Evolutionary conservation across 73 alveolate species (phyloP), one percentile per base, ranked within the genome.

Genomic region (Paramecium pentaurelia): DNA sequence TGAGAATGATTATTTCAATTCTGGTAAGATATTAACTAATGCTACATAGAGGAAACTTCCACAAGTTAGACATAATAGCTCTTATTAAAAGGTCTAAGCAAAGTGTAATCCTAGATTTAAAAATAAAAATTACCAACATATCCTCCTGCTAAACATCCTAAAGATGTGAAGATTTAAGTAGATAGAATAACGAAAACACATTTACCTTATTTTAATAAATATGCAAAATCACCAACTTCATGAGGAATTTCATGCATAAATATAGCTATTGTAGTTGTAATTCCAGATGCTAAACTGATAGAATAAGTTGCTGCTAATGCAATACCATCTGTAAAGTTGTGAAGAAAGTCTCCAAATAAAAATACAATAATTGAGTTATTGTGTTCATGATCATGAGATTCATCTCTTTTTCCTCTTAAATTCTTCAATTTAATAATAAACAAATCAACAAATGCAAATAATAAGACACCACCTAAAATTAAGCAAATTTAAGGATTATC

Each of bases 211-310:
- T 92, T 80, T 25, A 77, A 42, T 20, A 92, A 64, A 36, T 80
- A 86, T 14, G 93, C 92, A 93, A 98, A 97, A 94, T 98, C 97
- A 40, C 99, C 99, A 3, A 40, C 95, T 92, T 98, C 99, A 93
- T 98, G 49, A 40, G 99, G 99, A 38, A 98, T 89, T 92, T 98
- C 99, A 93, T 98, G 99, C 93, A 98, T 95, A 90, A 98, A 93
- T 94, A 98, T 97, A 16, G 99, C 98, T 83, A 97, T 77, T 37
- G 99, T 96, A 20, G 99, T 97, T 27, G 97, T 93, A 38, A 97
- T 95, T 38, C 99, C 99, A 86, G 95, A 77, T 47, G 85, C 45
- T 30, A 88, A 12, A 20, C 90, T 71, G 12, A 38, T 70, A 36
- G 96, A 85, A 86, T 80, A 97, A 9, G 97, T 97, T 8, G 98